Evolutionary conservation across 768 basidiomycete species (phyloP).

Genomic region (Lentinula detonsa): DNA sequence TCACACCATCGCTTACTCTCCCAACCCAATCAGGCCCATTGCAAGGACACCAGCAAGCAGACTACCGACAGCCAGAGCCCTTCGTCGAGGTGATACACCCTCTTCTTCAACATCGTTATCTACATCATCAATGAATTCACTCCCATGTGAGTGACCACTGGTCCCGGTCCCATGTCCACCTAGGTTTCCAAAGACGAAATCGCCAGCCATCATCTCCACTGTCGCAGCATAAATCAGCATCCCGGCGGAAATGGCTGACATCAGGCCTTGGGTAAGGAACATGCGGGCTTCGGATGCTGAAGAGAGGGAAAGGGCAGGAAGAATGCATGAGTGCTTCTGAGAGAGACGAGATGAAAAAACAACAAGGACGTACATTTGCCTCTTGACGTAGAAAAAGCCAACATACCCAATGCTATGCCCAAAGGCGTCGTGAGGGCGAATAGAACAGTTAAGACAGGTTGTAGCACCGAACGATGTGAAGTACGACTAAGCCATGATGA

Average conservation of each 20-base stretch:
- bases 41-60: conserved; percentile 53
- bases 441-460: conserved; percentile 47
- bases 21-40: conserved; percentile 58
- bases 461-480: conserved; percentile 28
- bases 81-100: conserved; percentile 23
- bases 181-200: conserved; percentile 73
- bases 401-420: conserved; percentile 58
- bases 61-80: conserved; percentile 54
- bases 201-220: conserved; percentile 84
- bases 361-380: conserved; percentile 18
- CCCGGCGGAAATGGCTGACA: conserved; percentile 79
- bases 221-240: conserved; percentile 81
- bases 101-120: conserved; percentile 11
- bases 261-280: conserved; percentile 59
- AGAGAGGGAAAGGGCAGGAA: background rate
- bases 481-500: conserved; percentile 1
- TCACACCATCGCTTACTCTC: conserved; percentile 19
- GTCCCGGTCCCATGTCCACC: conserved; percentile 33
- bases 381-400: conserved; percentile 31
- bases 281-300: conserved; percentile 30
- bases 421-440: conserved; percentile 73
- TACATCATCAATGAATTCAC: conserved; percentile 9
- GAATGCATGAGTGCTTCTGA: conserved; percentile 1
- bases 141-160: conserved; percentile 11
- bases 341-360: background rate